Evolutionary conservation across 192 early-diverging fungal species (phyloP).

Genomic region (Helicostylum pulchrum): DNA sequence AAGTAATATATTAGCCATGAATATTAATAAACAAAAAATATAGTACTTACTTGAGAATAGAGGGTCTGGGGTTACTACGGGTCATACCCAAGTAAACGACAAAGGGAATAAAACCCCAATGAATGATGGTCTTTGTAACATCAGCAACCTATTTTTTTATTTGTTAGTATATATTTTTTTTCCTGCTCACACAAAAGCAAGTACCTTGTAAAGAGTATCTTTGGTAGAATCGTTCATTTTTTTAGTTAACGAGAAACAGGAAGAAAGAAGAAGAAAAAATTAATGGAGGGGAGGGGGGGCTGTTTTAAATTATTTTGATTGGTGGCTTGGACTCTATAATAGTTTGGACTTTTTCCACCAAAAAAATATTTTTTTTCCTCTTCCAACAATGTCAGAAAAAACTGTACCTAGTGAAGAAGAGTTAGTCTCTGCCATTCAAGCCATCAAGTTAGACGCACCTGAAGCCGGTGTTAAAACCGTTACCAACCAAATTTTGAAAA

Average conservation of each 20-base stretch:
- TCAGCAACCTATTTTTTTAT: constrained; percentile 36
- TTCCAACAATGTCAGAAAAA: constrained; percentile 14
- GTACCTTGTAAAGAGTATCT: constrained; percentile 50
- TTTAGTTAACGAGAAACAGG: constrained; percentile 13
- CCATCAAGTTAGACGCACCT: constrained; percentile 47
- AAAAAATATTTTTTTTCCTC: background rate
- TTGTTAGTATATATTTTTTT: background rate
- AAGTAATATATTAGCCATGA: background rate
- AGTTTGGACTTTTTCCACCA: background rate
- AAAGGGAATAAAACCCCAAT: constrained; percentile 61
- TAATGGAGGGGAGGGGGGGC: background rate
- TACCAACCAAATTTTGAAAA: constrained; percentile 33
- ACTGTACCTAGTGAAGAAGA: constrained; percentile 34
- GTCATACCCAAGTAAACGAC: constrained; percentile 57
- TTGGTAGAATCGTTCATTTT: constrained; percentile 52
- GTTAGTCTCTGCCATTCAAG: constrained; percentile 38
- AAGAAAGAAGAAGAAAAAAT: constrained; percentile 14
- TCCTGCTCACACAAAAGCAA: background rate
- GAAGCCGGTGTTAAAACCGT: constrained; percentile 54
- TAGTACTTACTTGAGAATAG: constrained; percentile 31
- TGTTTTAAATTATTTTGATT: background rate
- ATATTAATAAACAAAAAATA: too few relatives aligned
- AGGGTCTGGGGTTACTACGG: constrained; percentile 34
- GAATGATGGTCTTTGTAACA: constrained; percentile 54
- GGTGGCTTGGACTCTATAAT: constrained; percentile 4